These are phyloP conservation scores for Leishmania turanica DNA, from an alignment of 208 protist genomes.

Conservation along the genomic window DNA sequence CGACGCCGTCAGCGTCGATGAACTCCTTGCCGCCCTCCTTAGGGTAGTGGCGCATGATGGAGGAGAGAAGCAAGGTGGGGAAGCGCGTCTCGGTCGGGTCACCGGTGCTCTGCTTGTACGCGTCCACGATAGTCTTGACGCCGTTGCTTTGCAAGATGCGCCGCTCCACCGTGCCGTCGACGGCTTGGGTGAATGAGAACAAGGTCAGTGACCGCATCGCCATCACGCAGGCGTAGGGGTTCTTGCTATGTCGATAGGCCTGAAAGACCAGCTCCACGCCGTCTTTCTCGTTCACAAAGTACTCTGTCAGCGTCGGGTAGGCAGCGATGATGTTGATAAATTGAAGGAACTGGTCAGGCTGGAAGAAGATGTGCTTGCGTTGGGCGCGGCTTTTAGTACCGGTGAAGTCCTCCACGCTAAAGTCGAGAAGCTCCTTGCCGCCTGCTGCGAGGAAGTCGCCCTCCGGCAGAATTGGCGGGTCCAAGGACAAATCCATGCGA, in stretches of 20 bases:
- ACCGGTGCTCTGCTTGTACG: conserved; percentile 81
- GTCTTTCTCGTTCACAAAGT: conserved; percentile 75
- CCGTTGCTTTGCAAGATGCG: conserved; percentile 75
- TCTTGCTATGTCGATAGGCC: conserved; percentile 67
- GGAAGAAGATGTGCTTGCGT: conserved; percentile 88
- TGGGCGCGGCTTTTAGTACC: conserved; percentile 45
- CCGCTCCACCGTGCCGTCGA: conserved; percentile 81
- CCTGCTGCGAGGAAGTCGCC: conserved; percentile 66
- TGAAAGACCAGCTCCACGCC: conserved; percentile 79
- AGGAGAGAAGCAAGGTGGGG: conserved; percentile 83
- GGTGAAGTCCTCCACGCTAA: conserved; percentile 84
- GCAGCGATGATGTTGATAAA: conserved; percentile 79
- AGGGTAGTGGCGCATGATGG: conserved; percentile 85
- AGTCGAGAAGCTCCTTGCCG: conserved; percentile 74
- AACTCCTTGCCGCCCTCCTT: conserved; percentile 81
- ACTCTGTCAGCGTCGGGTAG: conserved; percentile 69
- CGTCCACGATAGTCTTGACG: conserved; percentile 70
- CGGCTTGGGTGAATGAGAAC: conserved; percentile 80
- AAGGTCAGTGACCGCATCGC: conserved; percentile 78
- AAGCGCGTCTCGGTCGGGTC: conserved; percentile 90
- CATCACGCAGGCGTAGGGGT: conserved; percentile 77
- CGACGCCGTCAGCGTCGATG: conserved; percentile 70
- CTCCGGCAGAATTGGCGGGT: conserved; percentile 69
- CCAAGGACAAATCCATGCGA: conserved; percentile 89
- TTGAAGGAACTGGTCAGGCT: conserved; percentile 84